phyloP scores from a whole-genome alignment of 305 asterid genomes.

The Fraxinus baroniana region DNA sequence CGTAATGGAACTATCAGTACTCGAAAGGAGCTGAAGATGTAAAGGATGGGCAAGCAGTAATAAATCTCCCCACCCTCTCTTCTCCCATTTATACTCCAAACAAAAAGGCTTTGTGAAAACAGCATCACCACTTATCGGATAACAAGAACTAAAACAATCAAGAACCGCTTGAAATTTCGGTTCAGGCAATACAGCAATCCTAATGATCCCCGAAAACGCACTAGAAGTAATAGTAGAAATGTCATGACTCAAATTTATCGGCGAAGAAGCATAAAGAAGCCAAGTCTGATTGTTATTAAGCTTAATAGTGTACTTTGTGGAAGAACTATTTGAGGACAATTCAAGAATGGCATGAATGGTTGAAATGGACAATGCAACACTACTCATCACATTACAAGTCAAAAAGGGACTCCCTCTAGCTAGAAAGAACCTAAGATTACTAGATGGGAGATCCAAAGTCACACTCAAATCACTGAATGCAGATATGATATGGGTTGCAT shows the following conservation, averaged over 20 bases:
- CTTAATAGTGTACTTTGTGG: constrained; percentile 60
- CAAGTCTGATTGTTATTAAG: constrained; percentile 76
- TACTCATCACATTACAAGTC: constrained; percentile 50
- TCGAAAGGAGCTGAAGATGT: constrained; percentile 49
- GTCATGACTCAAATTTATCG: constrained; percentile 48
- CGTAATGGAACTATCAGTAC: constrained; percentile 39
- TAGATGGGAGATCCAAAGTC: constrained; percentile 73
- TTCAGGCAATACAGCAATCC: constrained; percentile 68
- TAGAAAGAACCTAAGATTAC: constrained; percentile 60
- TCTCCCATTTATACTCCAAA: constrained; percentile 75
- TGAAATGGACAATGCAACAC: constrained; percentile 50
- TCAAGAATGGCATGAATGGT: constrained; percentile 69
- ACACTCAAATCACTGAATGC: constrained; percentile 63
- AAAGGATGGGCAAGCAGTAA: constrained; percentile 86
- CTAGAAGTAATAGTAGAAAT: constrained; percentile 45
- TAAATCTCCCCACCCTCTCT: constrained; percentile 75
- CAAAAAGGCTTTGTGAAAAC: constrained; percentile 50
- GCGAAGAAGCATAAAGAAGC: constrained; percentile 73
- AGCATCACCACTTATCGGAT: constrained; percentile 67
- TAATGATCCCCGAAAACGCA: constrained; percentile 56
- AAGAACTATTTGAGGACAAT: constrained; percentile 37
- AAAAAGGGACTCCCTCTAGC: constrained; percentile 78
- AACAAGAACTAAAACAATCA: constrained; percentile 67
- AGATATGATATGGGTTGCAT: constrained; percentile 47
- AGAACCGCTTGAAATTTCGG: constrained; percentile 42